phyloP scores from a whole-genome alignment of 2,329 filamentous ascomycete species.

The Metarhizium album region DNA sequence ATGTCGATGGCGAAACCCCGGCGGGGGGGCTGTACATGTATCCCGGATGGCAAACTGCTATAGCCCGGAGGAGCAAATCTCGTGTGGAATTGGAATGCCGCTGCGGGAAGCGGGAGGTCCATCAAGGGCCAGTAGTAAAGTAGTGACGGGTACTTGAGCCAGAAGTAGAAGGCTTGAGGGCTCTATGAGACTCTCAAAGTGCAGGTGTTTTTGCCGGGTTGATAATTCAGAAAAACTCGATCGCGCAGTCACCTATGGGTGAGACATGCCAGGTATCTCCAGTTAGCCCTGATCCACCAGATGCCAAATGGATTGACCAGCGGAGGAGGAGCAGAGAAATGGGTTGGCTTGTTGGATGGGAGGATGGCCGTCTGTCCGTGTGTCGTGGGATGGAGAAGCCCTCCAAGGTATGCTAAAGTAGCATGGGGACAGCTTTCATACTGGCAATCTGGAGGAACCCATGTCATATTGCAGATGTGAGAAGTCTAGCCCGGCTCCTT shows the following conservation, averaged over 20 bases:
- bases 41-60: background rate
- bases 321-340: constrained; percentile 1
- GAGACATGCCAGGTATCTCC: constrained; percentile 1
- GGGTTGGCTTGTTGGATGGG: background rate
- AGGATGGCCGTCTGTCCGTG: background rate
- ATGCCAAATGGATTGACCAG: constrained; percentile 1
- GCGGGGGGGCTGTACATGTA: background rate
- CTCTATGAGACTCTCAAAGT: background rate
- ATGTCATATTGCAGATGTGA: background rate
- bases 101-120: constrained; percentile 1
- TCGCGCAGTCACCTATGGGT: constrained; percentile 4
- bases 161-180: background rate
- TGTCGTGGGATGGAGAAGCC: background rate
- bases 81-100: background rate
- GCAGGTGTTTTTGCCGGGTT: constrained; percentile 2
- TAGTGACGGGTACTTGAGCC: constrained; percentile 1
- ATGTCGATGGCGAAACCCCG: background rate
- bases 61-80: background rate
- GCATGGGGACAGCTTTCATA: background rate
- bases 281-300: constrained; percentile 1
- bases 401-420: background rate
- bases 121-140: background rate
- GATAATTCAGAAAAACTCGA: constrained; percentile 3
- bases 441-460: background rate
- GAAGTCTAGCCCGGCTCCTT: background rate